Conservation (phyloP, 2,329 filamentous ascomycete species). For the Colletotrichum plurivorum region DNA sequence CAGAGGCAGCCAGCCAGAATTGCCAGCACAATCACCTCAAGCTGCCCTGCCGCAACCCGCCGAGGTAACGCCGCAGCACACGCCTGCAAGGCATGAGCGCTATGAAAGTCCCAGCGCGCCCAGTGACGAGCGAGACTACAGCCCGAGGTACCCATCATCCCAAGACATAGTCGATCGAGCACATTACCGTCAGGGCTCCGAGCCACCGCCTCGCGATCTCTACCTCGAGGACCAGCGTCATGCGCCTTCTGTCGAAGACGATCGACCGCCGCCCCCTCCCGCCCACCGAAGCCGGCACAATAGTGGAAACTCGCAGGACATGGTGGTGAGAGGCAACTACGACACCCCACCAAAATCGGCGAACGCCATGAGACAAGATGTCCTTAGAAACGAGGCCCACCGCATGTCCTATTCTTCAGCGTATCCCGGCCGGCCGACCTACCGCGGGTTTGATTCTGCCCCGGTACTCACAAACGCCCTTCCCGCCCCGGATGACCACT, state of each 20-base stretch:
- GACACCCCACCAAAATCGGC: constrained; percentile 60
- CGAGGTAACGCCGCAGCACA: constrained; percentile 36
- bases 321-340: constrained; percentile 55
- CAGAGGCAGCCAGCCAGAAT: constrained; percentile 50
- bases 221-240: constrained; percentile 51
- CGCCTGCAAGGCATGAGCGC: constrained; percentile 46
- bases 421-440: constrained; percentile 68
- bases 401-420: constrained; percentile 61
- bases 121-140: constrained; percentile 55
- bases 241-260: constrained; percentile 55
- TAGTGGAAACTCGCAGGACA: constrained; percentile 58
- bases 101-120: constrained; percentile 52
- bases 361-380: constrained; percentile 70
- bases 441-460: constrained; percentile 65
- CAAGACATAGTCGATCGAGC: constrained; percentile 48
- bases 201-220: constrained; percentile 51
- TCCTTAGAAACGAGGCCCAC: constrained; percentile 70
- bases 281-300: constrained; percentile 66
- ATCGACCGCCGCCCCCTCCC: constrained; percentile 69
- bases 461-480: constrained; percentile 53
- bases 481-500: constrained; percentile 49
- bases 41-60: constrained; percentile 40
- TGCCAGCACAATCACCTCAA: constrained; percentile 53
- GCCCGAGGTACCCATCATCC: constrained; percentile 48
- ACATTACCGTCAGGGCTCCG: constrained; percentile 55